A percentile compares a stretch with the other conserved stretches of the same genome.
Conservation (phyloP, 2,329 filamentous ascomycete species). For the Phialocephala sp. region DNA sequence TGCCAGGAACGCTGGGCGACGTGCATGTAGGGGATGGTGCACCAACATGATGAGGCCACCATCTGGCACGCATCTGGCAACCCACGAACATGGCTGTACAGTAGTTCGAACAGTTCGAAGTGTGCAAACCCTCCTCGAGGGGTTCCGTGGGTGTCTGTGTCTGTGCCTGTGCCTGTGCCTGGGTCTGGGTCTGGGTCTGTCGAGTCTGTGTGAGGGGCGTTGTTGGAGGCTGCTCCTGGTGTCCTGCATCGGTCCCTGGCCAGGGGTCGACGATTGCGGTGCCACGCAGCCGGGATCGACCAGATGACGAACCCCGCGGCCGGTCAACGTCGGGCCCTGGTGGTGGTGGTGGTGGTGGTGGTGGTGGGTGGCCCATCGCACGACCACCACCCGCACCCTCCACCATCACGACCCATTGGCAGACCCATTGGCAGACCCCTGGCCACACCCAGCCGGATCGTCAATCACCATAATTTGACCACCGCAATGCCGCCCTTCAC, state of each 20-base stretch:
- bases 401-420: not conserved
- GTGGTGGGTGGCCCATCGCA: too few relatives aligned
- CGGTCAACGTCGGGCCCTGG: too few relatives aligned
- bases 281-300: constrained; percentile 15
- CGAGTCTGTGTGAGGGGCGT: constrained; percentile 2
- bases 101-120: not conserved
- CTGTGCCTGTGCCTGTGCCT: too few relatives aligned
- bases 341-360: too few relatives aligned
- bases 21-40: constrained; percentile 14
- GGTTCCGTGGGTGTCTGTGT: too few relatives aligned
- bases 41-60: too few relatives aligned
- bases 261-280: not conserved
- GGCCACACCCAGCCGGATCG: too few relatives aligned
- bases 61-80: not conserved
- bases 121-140: too few relatives aligned
- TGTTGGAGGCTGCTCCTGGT: not conserved
- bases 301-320: constrained; percentile 12
- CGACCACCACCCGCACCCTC: too few relatives aligned
- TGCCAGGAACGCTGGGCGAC: not conserved
- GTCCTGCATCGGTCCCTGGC: too few relatives aligned
- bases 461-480: not conserved
- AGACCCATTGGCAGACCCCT: not conserved
- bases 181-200: too few relatives aligned
- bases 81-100: not conserved
- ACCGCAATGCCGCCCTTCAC: not conserved